Conservation (phyloP, 345 rosid genomes). For the Eucalyptus pauciflora region DNA sequence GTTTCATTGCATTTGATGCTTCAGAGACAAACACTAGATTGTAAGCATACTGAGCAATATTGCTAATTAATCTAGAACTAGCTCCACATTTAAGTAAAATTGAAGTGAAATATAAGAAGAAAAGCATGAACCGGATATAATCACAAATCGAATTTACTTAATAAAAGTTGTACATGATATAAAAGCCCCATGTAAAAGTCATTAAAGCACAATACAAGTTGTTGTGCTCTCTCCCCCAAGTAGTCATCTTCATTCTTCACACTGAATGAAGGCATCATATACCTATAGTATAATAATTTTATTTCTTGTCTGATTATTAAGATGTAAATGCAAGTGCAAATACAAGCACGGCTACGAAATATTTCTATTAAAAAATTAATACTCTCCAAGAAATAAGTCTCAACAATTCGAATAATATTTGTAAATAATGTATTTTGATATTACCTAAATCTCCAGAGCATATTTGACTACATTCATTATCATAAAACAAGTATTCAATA, state of each 20-base stretch:
- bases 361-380: neutral
- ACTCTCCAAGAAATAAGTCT: neutral
- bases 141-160: neutral
- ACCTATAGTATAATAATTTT: rapidly evolving
- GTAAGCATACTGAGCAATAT: neutral
- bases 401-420: too few relatives aligned
- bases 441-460: too few relatives aligned
- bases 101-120: neutral
- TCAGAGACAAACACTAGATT: neutral
- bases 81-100: neutral
- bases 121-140: neutral
- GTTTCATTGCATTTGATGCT: neutral
- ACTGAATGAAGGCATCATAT: neutral
- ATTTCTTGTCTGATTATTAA: too few relatives aligned
- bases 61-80: neutral
- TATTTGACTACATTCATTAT: too few relatives aligned
- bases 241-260: neutral
- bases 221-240: constrained; percentile 17
- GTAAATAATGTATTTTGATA: too few relatives aligned
- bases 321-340: neutral
- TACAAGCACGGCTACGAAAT: neutral
- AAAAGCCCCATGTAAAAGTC: constrained; percentile 11
- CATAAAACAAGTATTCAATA: too few relatives aligned
- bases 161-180: constrained; percentile 15
- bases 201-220: constrained; percentile 12